Conservation (phyloP, 2,329 filamentous ascomycete genomes). For the Juglanconis sp. region DNA sequence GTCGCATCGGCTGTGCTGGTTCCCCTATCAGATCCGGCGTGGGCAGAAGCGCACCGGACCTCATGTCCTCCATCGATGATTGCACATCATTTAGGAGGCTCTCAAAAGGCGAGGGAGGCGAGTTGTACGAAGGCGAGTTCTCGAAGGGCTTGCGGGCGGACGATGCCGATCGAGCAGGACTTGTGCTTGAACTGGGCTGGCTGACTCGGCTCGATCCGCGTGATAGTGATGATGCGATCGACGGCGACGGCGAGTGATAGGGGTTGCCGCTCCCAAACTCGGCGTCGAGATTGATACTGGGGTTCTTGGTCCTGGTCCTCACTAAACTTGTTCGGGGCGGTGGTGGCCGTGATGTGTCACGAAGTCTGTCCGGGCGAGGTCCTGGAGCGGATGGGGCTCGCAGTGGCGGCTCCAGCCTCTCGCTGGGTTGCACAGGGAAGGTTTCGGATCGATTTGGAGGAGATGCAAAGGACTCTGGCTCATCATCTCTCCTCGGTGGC, state of each 20-base stretch:
- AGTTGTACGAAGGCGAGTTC: slow-evolving; percentile 14
- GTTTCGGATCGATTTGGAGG: slow-evolving; percentile 49
- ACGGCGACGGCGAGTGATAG: slow-evolving; percentile 62
- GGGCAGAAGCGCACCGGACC: slow-evolving; percentile 25
- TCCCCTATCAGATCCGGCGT: slow-evolving; percentile 30
- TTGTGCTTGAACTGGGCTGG: slow-evolving; percentile 59
- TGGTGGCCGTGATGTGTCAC: slow-evolving; percentile 49
- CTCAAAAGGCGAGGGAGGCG: slow-evolving; percentile 40
- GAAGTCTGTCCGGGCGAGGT: slow-evolving; percentile 38
- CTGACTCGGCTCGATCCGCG: slow-evolving; percentile 39
- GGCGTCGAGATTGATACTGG: slow-evolving; percentile 52
- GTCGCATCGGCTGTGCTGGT: slow-evolving; percentile 18
- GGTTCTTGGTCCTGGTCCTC: slow-evolving; percentile 37
- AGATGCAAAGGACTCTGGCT: slow-evolving; percentile 35
- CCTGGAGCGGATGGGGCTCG: slow-evolving; percentile 49
- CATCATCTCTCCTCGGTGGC: slow-evolving; percentile 38
- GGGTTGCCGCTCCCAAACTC: slow-evolving; percentile 62
- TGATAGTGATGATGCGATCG: slow-evolving; percentile 63
- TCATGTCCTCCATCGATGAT: slow-evolving; percentile 43
- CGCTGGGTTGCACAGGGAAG: slow-evolving; percentile 41
- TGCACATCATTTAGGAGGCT: slow-evolving; percentile 55
- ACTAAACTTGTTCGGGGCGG: slow-evolving; percentile 51
- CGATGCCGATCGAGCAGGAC: slow-evolving; percentile 44
- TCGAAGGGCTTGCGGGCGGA: slow-evolving; percentile 39
- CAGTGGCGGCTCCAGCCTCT: slow-evolving; percentile 34